Evolutionary conservation across 192 early-diverging fungal genomes (phyloP).

Genomic region (Podila epigama): DNA sequence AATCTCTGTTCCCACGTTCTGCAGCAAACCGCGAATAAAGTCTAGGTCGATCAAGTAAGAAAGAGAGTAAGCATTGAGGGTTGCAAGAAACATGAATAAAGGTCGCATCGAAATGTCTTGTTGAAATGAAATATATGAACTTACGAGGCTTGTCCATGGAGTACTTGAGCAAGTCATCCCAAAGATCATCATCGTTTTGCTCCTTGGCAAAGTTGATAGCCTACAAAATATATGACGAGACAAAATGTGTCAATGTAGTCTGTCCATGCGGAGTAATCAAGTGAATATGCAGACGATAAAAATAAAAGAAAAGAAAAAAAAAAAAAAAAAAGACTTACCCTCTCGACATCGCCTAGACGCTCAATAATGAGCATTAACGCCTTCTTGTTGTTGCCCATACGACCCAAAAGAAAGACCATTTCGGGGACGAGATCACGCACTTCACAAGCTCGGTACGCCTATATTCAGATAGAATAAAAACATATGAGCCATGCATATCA

Average conservation of each 20-base stretch:
- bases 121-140: no score
- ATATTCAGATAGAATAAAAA: background rate
- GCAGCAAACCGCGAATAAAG: conserved; percentile 92
- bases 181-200: conserved; percentile 93
- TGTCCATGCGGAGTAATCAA: background rate
- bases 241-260: background rate
- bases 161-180: conserved; percentile 95
- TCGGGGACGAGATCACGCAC: conserved; percentile 90
- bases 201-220: conserved; percentile 99
- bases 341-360: conserved; percentile 85
- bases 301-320: background rate
- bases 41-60: no score
- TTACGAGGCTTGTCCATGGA: conserved; percentile 94
- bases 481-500: background rate
- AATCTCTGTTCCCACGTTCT: conserved; percentile 88
- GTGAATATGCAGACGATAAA: no score
- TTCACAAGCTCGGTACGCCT: conserved; percentile 86
- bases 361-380: conserved; percentile 95
- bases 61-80: background rate
- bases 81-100: no score
- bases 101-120: no score
- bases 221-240: conserved; percentile 23
- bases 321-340: conserved; percentile 55
- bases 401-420: conserved; percentile 96
- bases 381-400: conserved; percentile 95